phyloP scores from a whole-genome alignment of 2,329 filamentous ascomycete species.

The Alternaria panax region DNA sequence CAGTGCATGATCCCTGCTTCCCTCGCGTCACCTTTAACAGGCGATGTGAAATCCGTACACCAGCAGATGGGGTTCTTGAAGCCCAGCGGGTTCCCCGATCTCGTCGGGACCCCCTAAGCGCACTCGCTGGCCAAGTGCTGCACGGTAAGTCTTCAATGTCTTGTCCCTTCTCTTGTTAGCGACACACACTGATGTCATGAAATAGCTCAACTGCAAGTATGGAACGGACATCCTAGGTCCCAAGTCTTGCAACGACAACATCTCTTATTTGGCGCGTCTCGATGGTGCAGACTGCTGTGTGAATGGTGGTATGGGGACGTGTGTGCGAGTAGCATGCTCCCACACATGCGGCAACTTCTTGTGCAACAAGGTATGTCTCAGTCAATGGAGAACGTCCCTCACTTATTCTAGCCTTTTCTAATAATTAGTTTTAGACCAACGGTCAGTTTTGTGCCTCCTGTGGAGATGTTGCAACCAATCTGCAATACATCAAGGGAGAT shows the following conservation, averaged over 20 bases:
- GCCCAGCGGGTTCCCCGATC: not conserved
- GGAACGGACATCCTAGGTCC: not conserved
- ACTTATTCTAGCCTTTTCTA: not conserved
- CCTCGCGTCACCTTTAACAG: not conserved
- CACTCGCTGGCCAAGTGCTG: no score
- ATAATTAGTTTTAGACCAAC: not conserved
- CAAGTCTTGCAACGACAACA: not conserved
- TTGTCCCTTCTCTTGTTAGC: not conserved
- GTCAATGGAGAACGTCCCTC: no score
- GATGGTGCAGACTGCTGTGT: not conserved
- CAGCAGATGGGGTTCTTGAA: not conserved
- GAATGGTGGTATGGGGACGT: not conserved
- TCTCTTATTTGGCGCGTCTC: not conserved
- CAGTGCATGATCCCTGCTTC: not conserved
- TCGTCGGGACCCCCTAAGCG: no score
- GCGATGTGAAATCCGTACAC: not conserved
- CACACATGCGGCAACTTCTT: not conserved
- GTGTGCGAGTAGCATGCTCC: not conserved
- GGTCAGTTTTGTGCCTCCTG: not conserved
- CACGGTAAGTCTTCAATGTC: no score
- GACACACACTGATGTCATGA: not conserved
- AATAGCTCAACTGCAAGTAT: not conserved
- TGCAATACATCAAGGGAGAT: not conserved
- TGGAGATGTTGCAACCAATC: not conserved
- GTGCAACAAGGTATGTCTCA: not conserved